Percentiles rank a stretch among this genome's conserved stretches.
These are phyloP conservation scores for Heritiera littoralis DNA, from an alignment of 345 rosid genomes.

Conservation along the genomic window DNA sequence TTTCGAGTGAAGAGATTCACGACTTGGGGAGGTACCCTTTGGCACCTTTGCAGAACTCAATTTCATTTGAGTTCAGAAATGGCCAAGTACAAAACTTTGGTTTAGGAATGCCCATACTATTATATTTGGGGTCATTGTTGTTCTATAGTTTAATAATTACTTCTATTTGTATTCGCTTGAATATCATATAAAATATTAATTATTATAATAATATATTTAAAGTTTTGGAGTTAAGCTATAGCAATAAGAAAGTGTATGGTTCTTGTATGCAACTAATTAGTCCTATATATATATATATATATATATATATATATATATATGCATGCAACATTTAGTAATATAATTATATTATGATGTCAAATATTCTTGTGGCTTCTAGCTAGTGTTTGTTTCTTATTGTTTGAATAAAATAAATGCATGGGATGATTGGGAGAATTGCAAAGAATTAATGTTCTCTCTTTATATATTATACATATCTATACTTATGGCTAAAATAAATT, in stretches of 20 bases:
- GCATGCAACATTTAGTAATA: neutral
- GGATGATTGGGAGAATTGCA: neutral
- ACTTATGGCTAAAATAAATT: no score
- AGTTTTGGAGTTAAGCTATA: constrained; percentile 18
- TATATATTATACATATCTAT: no score
- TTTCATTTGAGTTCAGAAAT: constrained; percentile 36
- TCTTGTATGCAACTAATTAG: constrained; percentile 18
- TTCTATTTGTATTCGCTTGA: neutral
- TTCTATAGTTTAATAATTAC: neutral
- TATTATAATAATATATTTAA: no score
- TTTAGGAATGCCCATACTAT: constrained; percentile 16
- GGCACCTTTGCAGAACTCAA: constrained; percentile 30
- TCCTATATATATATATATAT: neutral
- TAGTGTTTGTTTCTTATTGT: constrained; percentile 22
- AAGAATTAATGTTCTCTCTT: neutral
- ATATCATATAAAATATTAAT: neutral
- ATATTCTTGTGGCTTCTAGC: constrained; percentile 19
- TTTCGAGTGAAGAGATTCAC: constrained; percentile 32
- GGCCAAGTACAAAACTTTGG: constrained; percentile 33
- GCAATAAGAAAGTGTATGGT: neutral
- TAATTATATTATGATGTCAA: neutral
- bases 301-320: no score
- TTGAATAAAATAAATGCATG: constrained; percentile 5
- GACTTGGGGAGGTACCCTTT: constrained; percentile 41
- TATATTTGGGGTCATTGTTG: constrained; percentile 34